Conservation (phyloP, 495 filamentous ascomycete species). For the Hypoxylon lenormandii region DNA sequence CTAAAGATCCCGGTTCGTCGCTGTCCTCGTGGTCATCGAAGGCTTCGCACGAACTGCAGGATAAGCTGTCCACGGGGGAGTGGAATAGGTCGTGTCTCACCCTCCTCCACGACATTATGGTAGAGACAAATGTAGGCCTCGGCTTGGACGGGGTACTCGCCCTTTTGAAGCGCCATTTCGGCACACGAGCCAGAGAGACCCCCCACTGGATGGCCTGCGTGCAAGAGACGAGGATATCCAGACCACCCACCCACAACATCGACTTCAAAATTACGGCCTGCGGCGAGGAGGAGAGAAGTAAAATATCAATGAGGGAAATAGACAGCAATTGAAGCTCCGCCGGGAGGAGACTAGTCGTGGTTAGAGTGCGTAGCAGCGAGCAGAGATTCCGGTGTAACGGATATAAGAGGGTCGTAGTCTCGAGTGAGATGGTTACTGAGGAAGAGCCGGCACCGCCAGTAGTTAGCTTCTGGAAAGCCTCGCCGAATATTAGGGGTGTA, state of each 20-base stretch:
- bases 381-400: constrained; percentile 88
- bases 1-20: constrained; percentile 14
- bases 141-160: constrained; percentile 45
- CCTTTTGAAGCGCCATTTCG: constrained; percentile 86
- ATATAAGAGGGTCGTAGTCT: constrained; percentile 77
- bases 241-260: constrained; percentile 87
- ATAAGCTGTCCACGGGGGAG: constrained; percentile 47
- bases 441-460: background rate
- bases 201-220: constrained; percentile 84
- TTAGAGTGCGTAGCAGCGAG: constrained; percentile 77
- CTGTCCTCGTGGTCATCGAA: constrained; percentile 47
- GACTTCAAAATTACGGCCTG: constrained; percentile 85
- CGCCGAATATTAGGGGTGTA: constrained; percentile 64
- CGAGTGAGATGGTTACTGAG: constrained; percentile 58
- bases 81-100: constrained; percentile 51
- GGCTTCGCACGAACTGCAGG: constrained; percentile 50
- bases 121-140: constrained; percentile 42
- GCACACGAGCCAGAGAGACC: constrained; percentile 85
- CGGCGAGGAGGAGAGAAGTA: constrained; percentile 80
- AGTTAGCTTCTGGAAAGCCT: constrained; percentile 10
- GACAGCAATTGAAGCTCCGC: constrained; percentile 91
- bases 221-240: constrained; percentile 78
- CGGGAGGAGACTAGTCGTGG: constrained; percentile 84
- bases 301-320: constrained; percentile 81
- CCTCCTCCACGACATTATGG: constrained; percentile 47